Percentiles rank a stretch among this genome's conserved stretches.
These are phyloP conservation scores for Epithemia pelagica DNA, from an alignment of 108 stramenopile genomes.

Conservation along the genomic window DNA sequence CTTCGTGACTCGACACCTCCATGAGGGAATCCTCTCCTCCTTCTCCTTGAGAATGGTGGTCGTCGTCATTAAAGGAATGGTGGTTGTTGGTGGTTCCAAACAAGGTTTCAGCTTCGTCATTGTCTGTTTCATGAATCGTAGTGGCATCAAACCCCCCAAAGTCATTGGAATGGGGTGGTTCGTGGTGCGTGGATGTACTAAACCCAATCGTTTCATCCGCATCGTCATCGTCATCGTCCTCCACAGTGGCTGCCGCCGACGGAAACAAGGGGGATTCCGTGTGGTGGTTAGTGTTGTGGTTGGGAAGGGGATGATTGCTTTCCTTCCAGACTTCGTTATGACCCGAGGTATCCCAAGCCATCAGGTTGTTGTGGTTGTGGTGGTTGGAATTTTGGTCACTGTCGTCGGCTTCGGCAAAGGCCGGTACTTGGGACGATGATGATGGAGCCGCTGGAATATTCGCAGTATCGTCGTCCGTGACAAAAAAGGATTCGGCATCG, in stretches of 20 bases:
- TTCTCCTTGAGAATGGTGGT: background rate
- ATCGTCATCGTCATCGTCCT: background rate
- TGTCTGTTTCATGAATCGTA: background rate
- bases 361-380: background rate
- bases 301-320: background rate
- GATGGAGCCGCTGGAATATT: no score
- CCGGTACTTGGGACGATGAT: no score
- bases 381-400: background rate
- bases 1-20: background rate
- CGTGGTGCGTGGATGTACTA: background rate
- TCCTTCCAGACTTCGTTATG: background rate
- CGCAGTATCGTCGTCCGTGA: no score
- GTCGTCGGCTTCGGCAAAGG: no score
- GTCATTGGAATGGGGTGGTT: background rate
- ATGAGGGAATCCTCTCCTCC: background rate
- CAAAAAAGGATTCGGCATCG: no score
- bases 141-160: background rate
- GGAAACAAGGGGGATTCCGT: background rate
- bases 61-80: background rate
- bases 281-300: background rate
- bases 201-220: background rate
- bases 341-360: background rate
- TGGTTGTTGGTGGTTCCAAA: background rate
- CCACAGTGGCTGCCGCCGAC: background rate
- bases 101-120: background rate